Base-by-base conservation (phyloP, 441 rosid genomes). In the Corymbia citriodora region DNA sequence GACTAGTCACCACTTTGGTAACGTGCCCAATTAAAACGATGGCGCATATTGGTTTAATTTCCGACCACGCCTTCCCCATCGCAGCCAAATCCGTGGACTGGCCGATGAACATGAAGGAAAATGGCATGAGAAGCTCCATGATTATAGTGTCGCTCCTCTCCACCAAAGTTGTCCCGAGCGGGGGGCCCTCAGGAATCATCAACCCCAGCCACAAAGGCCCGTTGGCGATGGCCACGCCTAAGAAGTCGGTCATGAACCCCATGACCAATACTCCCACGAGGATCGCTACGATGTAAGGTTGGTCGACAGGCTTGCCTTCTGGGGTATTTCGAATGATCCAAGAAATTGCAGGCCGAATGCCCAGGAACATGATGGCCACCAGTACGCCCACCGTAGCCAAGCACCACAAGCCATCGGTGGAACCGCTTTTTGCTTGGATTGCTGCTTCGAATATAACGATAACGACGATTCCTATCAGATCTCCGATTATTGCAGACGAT, bases 201-300 rank as follows among this genome's bases (percentile, higher is more conserved):
- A 96, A 88, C 53, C 99, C 99, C 12, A 96, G 87, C 95, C 94
- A 96, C 33, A 95, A 48, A 4, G 98, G 93, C 61, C 98, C 97
- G 21, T 91, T 91, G 7, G 93, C 95, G 54, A 96, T 90, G n/a
- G 95, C 91, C 15, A 97, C 23, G 57, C 97, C 98, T 10, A 95
- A 92, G 95, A 97, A 93, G 53, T 97, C 98, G 0, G 96, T 95
- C 10, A 95, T 36, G 90, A 96, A 96, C 9, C 94, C 94, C 91
- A 90, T 82, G 55, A 91, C 79, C 86, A 95, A 63, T 1, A 93
- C 97, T 87, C 92, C 92, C 89, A 95, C 9, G 45, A 96, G 92
- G 68, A 96, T 95, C 21, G 89, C 88, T 57, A 94, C 93, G 40
- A 94, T 92, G n/a, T 90, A 95, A 40, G 50, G 89, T 57, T 96